Percentiles rank a stretch among this genome's conserved stretches.
Evolutionary conservation across 495 filamentous ascomycete genomes (phyloP).

Genomic region (Darksidea phi): DNA sequence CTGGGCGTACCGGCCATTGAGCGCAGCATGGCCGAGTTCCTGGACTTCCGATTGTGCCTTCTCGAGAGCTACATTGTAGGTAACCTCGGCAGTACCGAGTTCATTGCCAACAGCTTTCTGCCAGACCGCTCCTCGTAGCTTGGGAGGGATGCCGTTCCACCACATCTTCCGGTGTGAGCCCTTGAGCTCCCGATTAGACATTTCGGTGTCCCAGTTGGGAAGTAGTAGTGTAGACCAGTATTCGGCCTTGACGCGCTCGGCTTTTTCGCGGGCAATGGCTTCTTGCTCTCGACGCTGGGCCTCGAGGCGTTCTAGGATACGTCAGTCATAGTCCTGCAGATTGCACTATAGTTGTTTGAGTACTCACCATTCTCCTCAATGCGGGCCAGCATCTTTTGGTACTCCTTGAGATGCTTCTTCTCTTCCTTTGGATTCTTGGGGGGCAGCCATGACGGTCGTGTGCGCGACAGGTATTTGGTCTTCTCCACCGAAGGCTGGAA

Average conservation of each 20-base stretch:
- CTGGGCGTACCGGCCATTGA: slow-evolving; percentile 63
- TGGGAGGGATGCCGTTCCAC: slow-evolving; percentile 87
- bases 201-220: slow-evolving; percentile 79
- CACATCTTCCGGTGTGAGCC: slow-evolving; percentile 73
- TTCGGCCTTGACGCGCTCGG: slow-evolving; percentile 59
- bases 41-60: slow-evolving; percentile 67
- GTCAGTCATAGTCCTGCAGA: slow-evolving; percentile 2
- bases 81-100: slow-evolving; percentile 69
- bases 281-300: slow-evolving; percentile 49
- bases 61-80: slow-evolving; percentile 75
- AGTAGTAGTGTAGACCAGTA: slow-evolving; percentile 89
- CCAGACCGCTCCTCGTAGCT: slow-evolving; percentile 83
- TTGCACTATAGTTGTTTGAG: background rate
- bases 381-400: slow-evolving; percentile 86
- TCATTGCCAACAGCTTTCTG: slow-evolving; percentile 83
- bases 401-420: slow-evolving; percentile 84
- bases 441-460: slow-evolving; percentile 90
- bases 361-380: slow-evolving; percentile 68
- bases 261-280: slow-evolving; percentile 64
- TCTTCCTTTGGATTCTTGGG: slow-evolving; percentile 94
- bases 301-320: slow-evolving; percentile 45
- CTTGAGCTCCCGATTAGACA: slow-evolving; percentile 55
- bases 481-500: slow-evolving; percentile 96
- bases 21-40: slow-evolving; percentile 38
- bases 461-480: slow-evolving; percentile 84